A percentile compares a stretch with the other conserved stretches of the same genome.
Evolutionary conservation across 345 rosid genomes (phyloP).

Genomic region (Lumnitzera littorea): DNA sequence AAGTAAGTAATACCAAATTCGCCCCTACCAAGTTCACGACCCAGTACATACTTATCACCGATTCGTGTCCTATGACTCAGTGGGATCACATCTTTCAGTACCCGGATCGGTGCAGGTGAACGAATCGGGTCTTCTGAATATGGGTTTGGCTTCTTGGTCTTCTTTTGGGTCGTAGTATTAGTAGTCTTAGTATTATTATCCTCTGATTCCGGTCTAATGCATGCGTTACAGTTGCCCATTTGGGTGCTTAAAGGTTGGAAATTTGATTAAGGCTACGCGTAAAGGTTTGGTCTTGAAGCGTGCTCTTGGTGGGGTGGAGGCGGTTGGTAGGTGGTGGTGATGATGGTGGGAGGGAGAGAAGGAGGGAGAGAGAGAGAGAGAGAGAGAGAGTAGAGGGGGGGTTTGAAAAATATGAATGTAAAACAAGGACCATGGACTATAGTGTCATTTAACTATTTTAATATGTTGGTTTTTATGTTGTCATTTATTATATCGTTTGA

Average conservation of each 20-base stretch:
- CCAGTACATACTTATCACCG: constrained; percentile 75
- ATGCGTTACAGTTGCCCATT: constrained; percentile 95
- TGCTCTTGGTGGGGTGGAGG: background rate
- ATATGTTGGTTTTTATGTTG: background rate
- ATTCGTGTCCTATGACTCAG: constrained; percentile 58
- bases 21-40: constrained; percentile 87
- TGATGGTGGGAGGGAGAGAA: background rate
- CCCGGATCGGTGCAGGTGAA: constrained; percentile 55
- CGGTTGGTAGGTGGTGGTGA: background rate
- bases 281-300: background rate
- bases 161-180: constrained; percentile 8
- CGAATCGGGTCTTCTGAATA: constrained; percentile 35
- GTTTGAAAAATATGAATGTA: constrained; percentile 30
- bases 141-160: constrained; percentile 40
- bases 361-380: background rate
- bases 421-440: background rate
- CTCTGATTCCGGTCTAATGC: constrained; percentile 52
- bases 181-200: constrained; percentile 9
- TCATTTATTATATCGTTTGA: background rate
- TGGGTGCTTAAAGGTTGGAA: background rate
- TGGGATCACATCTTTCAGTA: constrained; percentile 61
- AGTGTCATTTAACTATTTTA: too few relatives aligned
- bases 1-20: constrained; percentile 93
- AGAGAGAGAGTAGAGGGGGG: constrained; percentile 54
- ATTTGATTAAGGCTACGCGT: background rate